phyloP scores from a whole-genome alignment of 371 early-diverging fungal species.

The Lichtheimia ornata region DNA sequence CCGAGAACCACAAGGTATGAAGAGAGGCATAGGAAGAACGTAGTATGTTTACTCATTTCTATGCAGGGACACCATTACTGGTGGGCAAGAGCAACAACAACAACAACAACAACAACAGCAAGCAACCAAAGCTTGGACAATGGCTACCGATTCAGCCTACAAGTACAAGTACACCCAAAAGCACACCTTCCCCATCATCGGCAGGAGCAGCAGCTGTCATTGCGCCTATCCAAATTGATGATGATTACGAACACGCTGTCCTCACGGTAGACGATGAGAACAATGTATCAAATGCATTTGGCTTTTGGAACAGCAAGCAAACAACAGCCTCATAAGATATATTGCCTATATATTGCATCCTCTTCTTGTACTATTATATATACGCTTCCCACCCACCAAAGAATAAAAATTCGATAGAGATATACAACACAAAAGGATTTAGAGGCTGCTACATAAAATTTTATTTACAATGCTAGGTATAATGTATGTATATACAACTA shows the following conservation, averaged over 20 bases:
- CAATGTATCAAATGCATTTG: constrained; percentile 18
- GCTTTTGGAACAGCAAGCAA: constrained; percentile 20
- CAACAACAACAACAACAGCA: constrained; percentile 16
- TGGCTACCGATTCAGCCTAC: constrained; percentile 6
- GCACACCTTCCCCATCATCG: neutral
- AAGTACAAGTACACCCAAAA: neutral
- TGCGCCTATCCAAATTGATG: neutral
- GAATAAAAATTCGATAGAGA: neutral
- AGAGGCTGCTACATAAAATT: too few relatives aligned
- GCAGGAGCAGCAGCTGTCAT: constrained; percentile 4
- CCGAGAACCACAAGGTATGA: neutral
- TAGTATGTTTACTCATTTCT: too few relatives aligned
- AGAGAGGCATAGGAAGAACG: neutral
- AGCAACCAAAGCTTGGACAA: constrained; percentile 1
- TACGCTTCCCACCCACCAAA: neutral
- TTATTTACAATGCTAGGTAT: too few relatives aligned
- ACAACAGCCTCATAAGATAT: constrained; percentile 6
- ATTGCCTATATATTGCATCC: constrained; percentile 1
- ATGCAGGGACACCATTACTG: constrained; percentile 13
- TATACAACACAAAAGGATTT: neutral
- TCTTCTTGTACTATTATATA: neutral
- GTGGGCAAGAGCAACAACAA: constrained; percentile 17
- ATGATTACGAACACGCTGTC: constrained; percentile 3
- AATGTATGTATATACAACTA: too few relatives aligned
- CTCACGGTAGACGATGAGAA: neutral